These are phyloP conservation scores for Tilletiaria anomala DNA, from an alignment of 1,284 basidiomycete species.

Conservation along the genomic window DNA sequence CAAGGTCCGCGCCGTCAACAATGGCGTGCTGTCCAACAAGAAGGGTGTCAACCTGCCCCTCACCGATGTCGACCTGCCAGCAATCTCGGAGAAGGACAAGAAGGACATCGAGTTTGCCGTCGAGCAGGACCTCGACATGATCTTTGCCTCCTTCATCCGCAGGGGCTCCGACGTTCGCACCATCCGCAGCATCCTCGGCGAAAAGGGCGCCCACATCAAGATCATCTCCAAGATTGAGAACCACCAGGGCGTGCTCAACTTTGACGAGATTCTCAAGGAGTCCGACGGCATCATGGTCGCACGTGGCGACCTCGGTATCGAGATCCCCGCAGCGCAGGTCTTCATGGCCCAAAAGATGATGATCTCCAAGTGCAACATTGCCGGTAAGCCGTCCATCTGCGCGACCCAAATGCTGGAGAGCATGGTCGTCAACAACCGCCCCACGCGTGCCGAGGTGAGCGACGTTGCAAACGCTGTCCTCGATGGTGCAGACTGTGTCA, in stretches of 20 bases:
- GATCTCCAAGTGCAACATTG: slow-evolving; percentile 40
- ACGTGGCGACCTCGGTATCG: slow-evolving; percentile 38
- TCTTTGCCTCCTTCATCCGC: slow-evolving; percentile 40
- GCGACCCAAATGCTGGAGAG: slow-evolving; percentile 99
- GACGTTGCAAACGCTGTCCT: slow-evolving; percentile 40
- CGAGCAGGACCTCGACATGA: slow-evolving; percentile 94
- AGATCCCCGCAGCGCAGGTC: slow-evolving; percentile 49
- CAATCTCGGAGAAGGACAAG: slow-evolving; percentile 84
- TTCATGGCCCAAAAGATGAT: slow-evolving; percentile 41
- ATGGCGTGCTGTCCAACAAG: slow-evolving; percentile 80
- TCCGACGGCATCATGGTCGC: slow-evolving; percentile 41
- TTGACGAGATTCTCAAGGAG: slow-evolving; percentile 39
- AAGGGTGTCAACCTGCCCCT: slow-evolving; percentile 99
- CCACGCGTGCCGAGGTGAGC: slow-evolving; percentile 38
- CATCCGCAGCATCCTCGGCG: slow-evolving; percentile 36
- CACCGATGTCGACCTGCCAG: slow-evolving; percentile 91
- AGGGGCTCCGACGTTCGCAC: slow-evolving; percentile 29
- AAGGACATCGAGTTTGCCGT: slow-evolving; percentile 87
- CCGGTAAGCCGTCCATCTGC: slow-evolving; percentile 75
- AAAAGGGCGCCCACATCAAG: slow-evolving; percentile 37
- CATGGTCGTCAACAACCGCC: slow-evolving; percentile 40
- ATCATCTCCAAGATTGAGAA: slow-evolving; percentile 40
- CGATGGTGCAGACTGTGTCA: slow-evolving; percentile 39
- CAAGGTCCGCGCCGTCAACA: slow-evolving; percentile 76
- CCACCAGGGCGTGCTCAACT: slow-evolving; percentile 40